phyloP scores from a whole-genome alignment of 2,329 filamentous ascomycete species.

The Verticillium nubilum region DNA sequence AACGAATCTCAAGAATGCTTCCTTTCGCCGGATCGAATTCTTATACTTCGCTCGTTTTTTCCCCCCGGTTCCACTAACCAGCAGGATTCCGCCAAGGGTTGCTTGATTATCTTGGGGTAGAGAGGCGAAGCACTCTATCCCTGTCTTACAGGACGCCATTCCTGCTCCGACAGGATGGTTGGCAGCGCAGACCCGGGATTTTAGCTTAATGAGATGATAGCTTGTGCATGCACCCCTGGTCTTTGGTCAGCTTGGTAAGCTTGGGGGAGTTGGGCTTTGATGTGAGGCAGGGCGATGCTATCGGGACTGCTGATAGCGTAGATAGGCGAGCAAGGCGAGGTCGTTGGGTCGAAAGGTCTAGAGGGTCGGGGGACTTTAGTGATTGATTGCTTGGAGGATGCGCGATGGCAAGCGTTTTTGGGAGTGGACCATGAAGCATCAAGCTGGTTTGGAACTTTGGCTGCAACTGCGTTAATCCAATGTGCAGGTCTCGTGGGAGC shows the following conservation, averaged over 20 bases:
- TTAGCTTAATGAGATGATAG: neutral
- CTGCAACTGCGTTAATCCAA: too few species aligned
- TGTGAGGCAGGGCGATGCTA: neutral
- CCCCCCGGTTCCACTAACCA: too few species aligned
- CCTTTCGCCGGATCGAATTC: too few species aligned
- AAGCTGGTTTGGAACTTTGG: too few species aligned
- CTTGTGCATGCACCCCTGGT: neutral
- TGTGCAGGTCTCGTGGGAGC: too few species aligned
- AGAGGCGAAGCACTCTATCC: neutral
- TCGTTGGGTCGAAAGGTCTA: neutral
- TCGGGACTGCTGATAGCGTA: neutral
- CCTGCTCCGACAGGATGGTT: neutral
- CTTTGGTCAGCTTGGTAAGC: neutral
- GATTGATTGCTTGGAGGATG: too few species aligned
- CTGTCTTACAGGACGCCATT: neutral
- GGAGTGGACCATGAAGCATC: too few species aligned
- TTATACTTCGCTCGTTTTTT: too few species aligned
- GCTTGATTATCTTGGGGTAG: neutral
- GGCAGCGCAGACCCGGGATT: neutral
- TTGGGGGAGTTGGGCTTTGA: neutral
- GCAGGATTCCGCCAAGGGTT: neutral
- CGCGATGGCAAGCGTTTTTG: too few species aligned
- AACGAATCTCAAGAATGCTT: too few species aligned
- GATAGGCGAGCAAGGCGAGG: neutral
- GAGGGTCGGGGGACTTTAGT: too few species aligned